A percentile compares a stretch with the other conserved stretches of the same genome.
Evolutionary conservation across 441 rosid species (phyloP).

Genomic region (Populus hybrid): DNA sequence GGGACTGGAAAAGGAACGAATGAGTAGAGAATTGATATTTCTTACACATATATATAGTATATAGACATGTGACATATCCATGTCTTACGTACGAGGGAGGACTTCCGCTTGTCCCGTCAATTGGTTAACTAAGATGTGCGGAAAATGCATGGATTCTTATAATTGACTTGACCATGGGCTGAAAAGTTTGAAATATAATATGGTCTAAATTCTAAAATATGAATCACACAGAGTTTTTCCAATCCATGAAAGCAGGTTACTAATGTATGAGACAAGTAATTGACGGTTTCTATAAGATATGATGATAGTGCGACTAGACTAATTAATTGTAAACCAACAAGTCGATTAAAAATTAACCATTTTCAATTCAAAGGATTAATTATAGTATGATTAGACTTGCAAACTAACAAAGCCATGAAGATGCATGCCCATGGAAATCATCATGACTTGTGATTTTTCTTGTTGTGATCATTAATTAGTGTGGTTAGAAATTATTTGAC

Average conservation of each 20-base stretch:
- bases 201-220: constrained; percentile 16
- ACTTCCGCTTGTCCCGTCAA: background rate
- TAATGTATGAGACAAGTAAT: too few species aligned
- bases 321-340: too few species aligned
- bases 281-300: too few species aligned
- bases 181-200: constrained; percentile 3
- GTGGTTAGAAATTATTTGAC: too few species aligned
- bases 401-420: too few species aligned
- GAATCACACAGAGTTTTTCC: background rate
- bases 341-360: too few species aligned
- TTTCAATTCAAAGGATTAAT: too few species aligned
- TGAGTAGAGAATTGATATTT: background rate
- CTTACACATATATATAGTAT: background rate
- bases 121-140: background rate
- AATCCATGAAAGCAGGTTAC: background rate
- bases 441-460: too few species aligned
- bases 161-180: constrained; percentile 8
- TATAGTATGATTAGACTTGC: too few species aligned
- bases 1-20: background rate
- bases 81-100: background rate
- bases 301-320: too few species aligned
- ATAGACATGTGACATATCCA: background rate
- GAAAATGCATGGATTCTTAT: background rate
- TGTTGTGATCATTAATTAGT: too few species aligned
- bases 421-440: too few species aligned